These are phyloP conservation scores for Globisporangium recalcitrans DNA, from an alignment of 352 stramenopile genomes.

Conservation along the genomic window DNA sequence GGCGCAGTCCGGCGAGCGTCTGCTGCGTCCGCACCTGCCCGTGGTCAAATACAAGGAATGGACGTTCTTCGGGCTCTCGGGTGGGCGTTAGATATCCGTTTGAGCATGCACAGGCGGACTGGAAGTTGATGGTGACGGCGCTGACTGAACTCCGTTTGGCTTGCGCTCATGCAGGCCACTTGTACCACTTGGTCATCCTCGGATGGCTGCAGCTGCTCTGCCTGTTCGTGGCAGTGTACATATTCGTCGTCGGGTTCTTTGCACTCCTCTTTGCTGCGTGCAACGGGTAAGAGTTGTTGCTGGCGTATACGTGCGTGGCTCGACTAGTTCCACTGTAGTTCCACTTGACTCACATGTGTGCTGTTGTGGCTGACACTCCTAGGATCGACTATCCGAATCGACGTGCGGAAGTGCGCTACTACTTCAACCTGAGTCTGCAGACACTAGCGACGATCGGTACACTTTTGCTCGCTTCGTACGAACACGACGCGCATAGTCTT, in stretches of 20 bases:
- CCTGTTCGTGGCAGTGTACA: conserved; percentile 46
- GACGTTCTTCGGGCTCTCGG: conserved; percentile 29
- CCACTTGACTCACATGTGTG: neutral
- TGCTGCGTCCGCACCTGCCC: conserved; percentile 38
- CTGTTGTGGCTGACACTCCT: neutral
- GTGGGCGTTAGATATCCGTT: too few species aligned
- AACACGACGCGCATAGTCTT: too few species aligned
- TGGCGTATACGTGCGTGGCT: neutral
- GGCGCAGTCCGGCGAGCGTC: conserved; percentile 10
- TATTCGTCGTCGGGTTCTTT: conserved; percentile 41
- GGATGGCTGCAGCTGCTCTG: conserved; percentile 37
- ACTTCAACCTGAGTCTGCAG: conserved; percentile 59
- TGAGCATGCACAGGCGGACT: too few species aligned
- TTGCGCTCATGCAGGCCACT: conserved; percentile 18
- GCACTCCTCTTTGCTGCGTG: conserved; percentile 39
- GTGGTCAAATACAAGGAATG: conserved; percentile 49
- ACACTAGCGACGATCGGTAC: conserved; percentile 48
- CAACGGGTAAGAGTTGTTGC: conserved; percentile 20
- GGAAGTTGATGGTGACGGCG: too few species aligned
- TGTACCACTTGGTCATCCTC: conserved; percentile 52
- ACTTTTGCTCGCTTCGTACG: too few species aligned
- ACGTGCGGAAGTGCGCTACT: conserved; percentile 27
- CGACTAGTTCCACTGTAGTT: neutral
- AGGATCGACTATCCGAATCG: conserved; percentile 9
- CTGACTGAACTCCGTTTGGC: neutral